Evolutionary conservation across 768 basidiomycete genomes (phyloP).

Genomic region (Suillus placidus): DNA sequence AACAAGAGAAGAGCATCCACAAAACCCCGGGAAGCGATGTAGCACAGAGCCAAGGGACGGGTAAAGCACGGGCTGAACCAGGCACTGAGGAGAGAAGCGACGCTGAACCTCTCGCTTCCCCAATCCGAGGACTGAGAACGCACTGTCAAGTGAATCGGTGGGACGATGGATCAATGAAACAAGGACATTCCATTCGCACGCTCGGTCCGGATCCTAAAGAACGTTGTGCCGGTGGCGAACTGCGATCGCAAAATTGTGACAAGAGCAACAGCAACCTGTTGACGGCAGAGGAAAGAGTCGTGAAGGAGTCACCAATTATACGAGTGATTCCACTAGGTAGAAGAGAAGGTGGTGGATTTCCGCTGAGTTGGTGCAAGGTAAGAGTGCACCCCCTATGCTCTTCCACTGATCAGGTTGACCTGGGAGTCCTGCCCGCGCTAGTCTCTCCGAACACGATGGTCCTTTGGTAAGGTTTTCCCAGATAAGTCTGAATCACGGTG

Average conservation of each 20-base stretch:
- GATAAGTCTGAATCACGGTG: too few species aligned
- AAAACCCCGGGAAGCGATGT: conserved; percentile 29
- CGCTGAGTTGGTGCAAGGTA: too few species aligned
- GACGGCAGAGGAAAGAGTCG: background rate
- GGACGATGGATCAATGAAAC: background rate
- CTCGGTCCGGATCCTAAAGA: background rate
- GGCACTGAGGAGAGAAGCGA: background rate
- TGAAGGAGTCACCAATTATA: too few species aligned
- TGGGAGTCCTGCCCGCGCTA: too few species aligned
- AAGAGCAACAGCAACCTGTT: background rate
- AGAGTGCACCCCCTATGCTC: too few species aligned
- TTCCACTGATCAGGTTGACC: too few species aligned
- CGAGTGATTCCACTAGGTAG: background rate
- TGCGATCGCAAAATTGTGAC: background rate
- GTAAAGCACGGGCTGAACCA: background rate
- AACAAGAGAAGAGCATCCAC: conserved; percentile 16
- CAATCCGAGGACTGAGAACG: conserved; percentile 11
- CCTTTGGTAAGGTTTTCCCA: too few species aligned
- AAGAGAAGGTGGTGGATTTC: too few species aligned
- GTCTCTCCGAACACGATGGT: too few species aligned
- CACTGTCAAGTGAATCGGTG: background rate
- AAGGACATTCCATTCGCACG: background rate
- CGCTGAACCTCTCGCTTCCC: background rate
- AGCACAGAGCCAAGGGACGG: conserved; percentile 16
- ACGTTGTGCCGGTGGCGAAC: background rate